These are phyloP conservation scores for Talaromyces sp. DNA, from an alignment of 2,329 filamentous ascomycete species.

Conservation along the genomic window DNA sequence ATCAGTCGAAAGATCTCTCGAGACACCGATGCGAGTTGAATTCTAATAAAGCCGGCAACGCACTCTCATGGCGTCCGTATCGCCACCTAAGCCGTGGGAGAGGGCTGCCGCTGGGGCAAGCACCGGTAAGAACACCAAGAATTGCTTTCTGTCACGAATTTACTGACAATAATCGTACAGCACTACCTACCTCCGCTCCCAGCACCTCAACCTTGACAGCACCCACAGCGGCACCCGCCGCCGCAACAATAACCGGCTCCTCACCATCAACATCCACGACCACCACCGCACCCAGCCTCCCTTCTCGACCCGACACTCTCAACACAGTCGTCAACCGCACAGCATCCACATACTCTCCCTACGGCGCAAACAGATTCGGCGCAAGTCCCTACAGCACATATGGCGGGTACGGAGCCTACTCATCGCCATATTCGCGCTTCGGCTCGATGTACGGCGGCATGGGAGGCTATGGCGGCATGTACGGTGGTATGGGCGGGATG, in stretches of 20 bases:
- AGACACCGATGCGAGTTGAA: background rate
- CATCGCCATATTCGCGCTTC: slow-evolving; percentile 33
- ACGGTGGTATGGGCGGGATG: slow-evolving; percentile 36
- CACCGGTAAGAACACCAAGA: slow-evolving; percentile 8
- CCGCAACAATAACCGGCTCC: slow-evolving; percentile 37
- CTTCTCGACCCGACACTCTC: slow-evolving; percentile 76
- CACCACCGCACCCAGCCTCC: slow-evolving; percentile 51
- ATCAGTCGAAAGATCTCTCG: background rate
- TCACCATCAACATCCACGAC: slow-evolving; percentile 46
- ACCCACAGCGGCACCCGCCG: slow-evolving; percentile 31
- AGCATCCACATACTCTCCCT: slow-evolving; percentile 74
- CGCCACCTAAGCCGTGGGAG: slow-evolving; percentile 98
- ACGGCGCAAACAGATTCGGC: slow-evolving; percentile 58
- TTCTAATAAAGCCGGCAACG: slow-evolving; percentile 23
- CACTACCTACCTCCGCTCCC: background rate
- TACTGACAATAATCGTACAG: background rate
- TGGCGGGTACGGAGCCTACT: slow-evolving; percentile 53
- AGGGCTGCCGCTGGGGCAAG: slow-evolving; percentile 58
- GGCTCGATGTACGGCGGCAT: slow-evolving; percentile 51
- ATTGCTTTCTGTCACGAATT: too few species aligned
- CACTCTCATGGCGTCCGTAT: slow-evolving; percentile 58
- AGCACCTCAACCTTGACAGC: background rate
- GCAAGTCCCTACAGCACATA: slow-evolving; percentile 52
- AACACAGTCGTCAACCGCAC: slow-evolving; percentile 81
- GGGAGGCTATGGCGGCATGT: slow-evolving; percentile 54